phyloP scores from a whole-genome alignment of 2,329 filamentous ascomycete species.

The Triangularia setosa region DNA sequence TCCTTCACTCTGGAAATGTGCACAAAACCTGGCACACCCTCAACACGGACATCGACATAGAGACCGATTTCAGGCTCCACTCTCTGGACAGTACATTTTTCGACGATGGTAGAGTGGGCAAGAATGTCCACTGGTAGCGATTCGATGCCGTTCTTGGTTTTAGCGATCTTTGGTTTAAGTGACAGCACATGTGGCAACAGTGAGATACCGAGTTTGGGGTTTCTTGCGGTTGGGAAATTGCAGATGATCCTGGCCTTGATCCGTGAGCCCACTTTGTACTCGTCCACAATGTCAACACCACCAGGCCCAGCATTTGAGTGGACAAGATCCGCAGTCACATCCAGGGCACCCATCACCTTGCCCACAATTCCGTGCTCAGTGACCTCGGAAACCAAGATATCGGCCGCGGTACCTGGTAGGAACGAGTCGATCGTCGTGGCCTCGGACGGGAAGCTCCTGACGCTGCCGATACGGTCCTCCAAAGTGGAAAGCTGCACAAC shows the following conservation, averaged over 20 bases:
- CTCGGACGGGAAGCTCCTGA: constrained; percentile 62
- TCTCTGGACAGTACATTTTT: constrained; percentile 72
- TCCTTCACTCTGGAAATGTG: constrained; percentile 93
- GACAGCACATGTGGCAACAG: constrained; percentile 78
- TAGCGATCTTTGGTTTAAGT: constrained; percentile 47
- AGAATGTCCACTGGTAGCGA: constrained; percentile 55
- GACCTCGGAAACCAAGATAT: constrained; percentile 76
- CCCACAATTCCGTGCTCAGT: constrained; percentile 72
- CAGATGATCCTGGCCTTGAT: constrained; percentile 83
- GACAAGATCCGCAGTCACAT: constrained; percentile 84
- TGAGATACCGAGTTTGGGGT: constrained; percentile 82
- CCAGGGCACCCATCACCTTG: constrained; percentile 87
- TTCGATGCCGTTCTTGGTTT: constrained; percentile 38
- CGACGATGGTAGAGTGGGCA: constrained; percentile 70
- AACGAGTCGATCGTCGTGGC: constrained; percentile 88
- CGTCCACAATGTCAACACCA: constrained; percentile 66
- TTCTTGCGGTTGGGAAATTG: constrained; percentile 74
- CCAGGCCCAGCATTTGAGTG: constrained; percentile 76
- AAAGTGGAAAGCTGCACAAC: constrained; percentile 82
- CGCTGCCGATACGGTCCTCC: constrained; percentile 62
- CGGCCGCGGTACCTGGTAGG: constrained; percentile 85
- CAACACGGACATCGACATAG: constrained; percentile 68
- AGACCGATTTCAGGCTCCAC: constrained; percentile 79
- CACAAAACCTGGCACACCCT: constrained; percentile 75
- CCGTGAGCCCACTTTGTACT: constrained; percentile 80